These are phyloP conservation scores for Boletellus deceptivus DNA, from an alignment of 1,284 basidiomycete species.

Conservation along the genomic window DNA sequence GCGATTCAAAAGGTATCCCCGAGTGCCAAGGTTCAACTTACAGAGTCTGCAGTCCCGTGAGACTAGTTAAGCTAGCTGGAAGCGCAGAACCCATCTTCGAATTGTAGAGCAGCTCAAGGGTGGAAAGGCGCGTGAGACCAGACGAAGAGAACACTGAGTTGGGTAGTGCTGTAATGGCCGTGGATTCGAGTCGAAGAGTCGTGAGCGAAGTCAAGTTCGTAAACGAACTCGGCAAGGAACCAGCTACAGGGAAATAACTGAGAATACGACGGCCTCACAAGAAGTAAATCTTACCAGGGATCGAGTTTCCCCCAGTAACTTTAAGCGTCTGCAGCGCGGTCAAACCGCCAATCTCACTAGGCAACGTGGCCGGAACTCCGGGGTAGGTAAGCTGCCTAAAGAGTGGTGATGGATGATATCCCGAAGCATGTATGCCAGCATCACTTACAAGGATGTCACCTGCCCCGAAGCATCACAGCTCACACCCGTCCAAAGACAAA, in stretches of 20 bases:
- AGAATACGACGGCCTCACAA: background rate
- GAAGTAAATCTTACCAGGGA: conserved; percentile 37
- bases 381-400: conserved; percentile 46
- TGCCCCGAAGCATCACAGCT: conserved; percentile 42
- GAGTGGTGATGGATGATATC: background rate
- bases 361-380: conserved; percentile 45
- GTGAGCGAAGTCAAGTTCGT: conserved; percentile 39
- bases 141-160: conserved; percentile 36
- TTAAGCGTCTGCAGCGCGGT: conserved; percentile 39
- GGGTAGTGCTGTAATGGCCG: conserved; percentile 41
- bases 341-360: conserved; percentile 43
- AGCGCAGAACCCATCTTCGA: conserved; percentile 42
- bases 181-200: conserved; percentile 46
- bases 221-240: conserved; percentile 40
- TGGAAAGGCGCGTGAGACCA: conserved; percentile 36
- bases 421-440: background rate
- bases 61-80: conserved; percentile 37
- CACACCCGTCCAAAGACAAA: conserved; percentile 51
- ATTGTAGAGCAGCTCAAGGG: conserved; percentile 45
- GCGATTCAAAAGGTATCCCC: background rate
- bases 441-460: conserved; percentile 45
- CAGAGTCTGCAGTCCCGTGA: conserved; percentile 41
- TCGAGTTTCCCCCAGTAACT: conserved; percentile 42
- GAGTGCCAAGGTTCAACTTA: conserved; percentile 25
- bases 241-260: conserved; percentile 29